These are phyloP conservation scores for Aphanomyces stellatus DNA, from an alignment of 352 stramenopile genomes.

Conservation along the genomic window DNA sequence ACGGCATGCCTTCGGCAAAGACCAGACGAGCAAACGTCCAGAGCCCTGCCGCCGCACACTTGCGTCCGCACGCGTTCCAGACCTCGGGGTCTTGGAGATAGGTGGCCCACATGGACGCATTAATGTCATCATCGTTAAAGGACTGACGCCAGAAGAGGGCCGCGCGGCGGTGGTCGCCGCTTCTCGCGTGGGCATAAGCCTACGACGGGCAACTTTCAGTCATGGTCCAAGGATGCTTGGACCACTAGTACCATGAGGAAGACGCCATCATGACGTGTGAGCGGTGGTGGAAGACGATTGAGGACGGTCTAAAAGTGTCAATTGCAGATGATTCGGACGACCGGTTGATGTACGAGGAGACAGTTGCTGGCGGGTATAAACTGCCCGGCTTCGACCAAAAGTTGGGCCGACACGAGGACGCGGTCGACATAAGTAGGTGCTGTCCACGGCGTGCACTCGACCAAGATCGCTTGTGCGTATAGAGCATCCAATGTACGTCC, in stretches of 20 bases:
- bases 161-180: not conserved
- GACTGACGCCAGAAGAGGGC: not conserved
- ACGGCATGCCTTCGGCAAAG: slow-evolving; percentile 1
- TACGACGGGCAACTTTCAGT: not conserved
- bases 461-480: not conserved
- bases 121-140: no score
- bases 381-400: not conserved
- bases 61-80: not conserved
- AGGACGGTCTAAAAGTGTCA: not conserved
- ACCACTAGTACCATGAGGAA: not conserved
- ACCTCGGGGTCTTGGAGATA: not conserved
- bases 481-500: not conserved
- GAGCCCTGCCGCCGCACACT: not conserved
- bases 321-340: not conserved
- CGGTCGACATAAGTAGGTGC: not conserved
- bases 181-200: not conserved
- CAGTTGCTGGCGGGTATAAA: not conserved
- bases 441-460: not conserved
- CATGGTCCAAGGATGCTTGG: no score
- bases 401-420: not conserved
- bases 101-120: not conserved
- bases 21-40: not conserved
- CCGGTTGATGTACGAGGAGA: not conserved
- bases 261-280: not conserved
- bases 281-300: not conserved